These are phyloP conservation scores for Penicillium sp. DNA, from an alignment of 2,329 filamentous ascomycete genomes.

Conservation along the genomic window DNA sequence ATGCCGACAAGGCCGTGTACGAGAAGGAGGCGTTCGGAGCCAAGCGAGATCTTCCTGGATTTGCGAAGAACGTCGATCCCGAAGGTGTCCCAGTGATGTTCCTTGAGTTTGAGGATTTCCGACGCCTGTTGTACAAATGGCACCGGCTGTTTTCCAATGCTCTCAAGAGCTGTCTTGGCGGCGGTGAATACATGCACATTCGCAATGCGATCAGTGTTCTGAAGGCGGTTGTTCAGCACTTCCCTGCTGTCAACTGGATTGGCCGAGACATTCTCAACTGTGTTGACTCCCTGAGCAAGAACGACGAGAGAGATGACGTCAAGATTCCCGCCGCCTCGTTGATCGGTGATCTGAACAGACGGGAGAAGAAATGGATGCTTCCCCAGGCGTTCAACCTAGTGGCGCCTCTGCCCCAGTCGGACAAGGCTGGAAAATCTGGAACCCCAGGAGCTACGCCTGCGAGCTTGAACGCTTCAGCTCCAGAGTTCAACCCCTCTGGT, in stretches of 20 bases:
- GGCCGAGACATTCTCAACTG: constrained; percentile 54
- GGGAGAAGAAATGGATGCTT: constrained; percentile 53
- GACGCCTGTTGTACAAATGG: constrained; percentile 84
- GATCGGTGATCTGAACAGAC: constrained; percentile 50
- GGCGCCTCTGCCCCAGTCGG: constrained; percentile 19
- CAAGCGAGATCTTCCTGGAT: constrained; percentile 71
- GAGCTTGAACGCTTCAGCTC: constrained; percentile 42
- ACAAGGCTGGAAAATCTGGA: constrained; percentile 29
- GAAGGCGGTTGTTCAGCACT: constrained; percentile 76
- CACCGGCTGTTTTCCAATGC: constrained; percentile 80
- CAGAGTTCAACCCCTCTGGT: constrained; percentile 43
- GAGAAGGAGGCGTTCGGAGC: constrained; percentile 77
- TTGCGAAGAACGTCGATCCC: constrained; percentile 71
- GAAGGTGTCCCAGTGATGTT: constrained; percentile 71
- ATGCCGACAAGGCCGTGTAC: constrained; percentile 72
- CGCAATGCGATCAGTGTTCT: constrained; percentile 91
- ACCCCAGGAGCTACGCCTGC: constrained; percentile 35
- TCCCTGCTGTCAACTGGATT: constrained; percentile 89
- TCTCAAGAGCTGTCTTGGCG: constrained; percentile 77
- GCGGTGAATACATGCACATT: constrained; percentile 95
- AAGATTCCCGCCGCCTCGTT: constrained; percentile 53
- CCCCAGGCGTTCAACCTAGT: constrained; percentile 49
- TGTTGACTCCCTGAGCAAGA: constrained; percentile 47
- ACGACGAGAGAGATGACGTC: constrained; percentile 51
- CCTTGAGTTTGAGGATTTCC: constrained; percentile 83